phyloP scores from a whole-genome alignment of 2,329 filamentous ascomycete genomes.

The Pseudogymnoascus pannorum region DNA sequence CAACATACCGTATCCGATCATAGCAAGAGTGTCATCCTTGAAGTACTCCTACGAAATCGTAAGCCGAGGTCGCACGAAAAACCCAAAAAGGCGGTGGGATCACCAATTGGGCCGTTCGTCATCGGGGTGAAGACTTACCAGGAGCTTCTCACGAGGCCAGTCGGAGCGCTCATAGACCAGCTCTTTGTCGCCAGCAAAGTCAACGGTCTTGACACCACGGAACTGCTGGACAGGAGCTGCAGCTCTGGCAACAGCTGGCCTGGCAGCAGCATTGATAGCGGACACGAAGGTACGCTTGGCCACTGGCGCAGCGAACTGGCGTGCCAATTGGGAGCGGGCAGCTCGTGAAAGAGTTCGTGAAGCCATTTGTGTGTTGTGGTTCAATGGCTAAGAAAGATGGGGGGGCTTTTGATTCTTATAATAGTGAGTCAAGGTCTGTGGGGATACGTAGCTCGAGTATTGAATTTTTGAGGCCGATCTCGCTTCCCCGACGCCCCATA shows the following conservation, averaged over 20 bases:
- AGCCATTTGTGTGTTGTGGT: constrained; percentile 55
- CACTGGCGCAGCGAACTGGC: constrained; percentile 54
- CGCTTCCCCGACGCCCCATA: constrained; percentile 7
- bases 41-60: constrained; percentile 73
- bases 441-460: constrained; percentile 1
- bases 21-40: constrained; percentile 98
- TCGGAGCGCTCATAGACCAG: constrained; percentile 95
- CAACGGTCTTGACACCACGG: constrained; percentile 95
- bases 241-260: constrained; percentile 44
- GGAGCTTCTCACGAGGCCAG: constrained; percentile 97
- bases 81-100: constrained; percentile 6
- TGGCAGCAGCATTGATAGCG: constrained; percentile 48
- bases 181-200: constrained; percentile 95
- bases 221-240: constrained; percentile 45
- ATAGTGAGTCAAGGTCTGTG: constrained; percentile 9
- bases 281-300: constrained; percentile 55
- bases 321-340: constrained; percentile 54
- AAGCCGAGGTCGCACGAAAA: constrained; percentile 13
- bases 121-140: constrained; percentile 52
- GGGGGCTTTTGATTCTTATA: constrained; percentile 25
- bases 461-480: constrained; percentile 7
- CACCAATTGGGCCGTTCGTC: not conserved
- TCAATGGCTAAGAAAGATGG: constrained; percentile 12
- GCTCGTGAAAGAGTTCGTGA: constrained; percentile 66
- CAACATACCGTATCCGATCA: constrained; percentile 78